Base-by-base conservation (phyloP, 2,329 filamentous ascomycete genomes). In the Ophioceras dolichostomum region DNA sequence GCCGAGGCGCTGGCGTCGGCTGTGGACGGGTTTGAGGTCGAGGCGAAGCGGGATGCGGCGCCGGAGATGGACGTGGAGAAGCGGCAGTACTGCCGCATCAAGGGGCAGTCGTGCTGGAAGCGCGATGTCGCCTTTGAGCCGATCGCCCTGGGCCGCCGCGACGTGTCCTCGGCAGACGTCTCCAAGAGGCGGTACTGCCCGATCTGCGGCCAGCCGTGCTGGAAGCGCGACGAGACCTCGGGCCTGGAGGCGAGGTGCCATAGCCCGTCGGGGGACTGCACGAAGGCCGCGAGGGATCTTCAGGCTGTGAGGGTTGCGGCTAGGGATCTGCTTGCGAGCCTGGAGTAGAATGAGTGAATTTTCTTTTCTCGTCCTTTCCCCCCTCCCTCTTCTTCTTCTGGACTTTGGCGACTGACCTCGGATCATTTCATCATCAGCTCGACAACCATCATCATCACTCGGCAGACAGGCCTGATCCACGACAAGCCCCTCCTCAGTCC, bases 51-150 rank as follows among this genome's bases (percentile, higher is more conserved):
- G 10, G 49, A 48, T n/a, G 31, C 27, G 28, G 27, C 16, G 30
- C 26, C 32, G 18, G 34, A 36, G 19, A 24, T 33, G 24, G 43
- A 48, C 26, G 44, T 45, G 38, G 43, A 20, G 20, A 35, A 49
- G 32, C 42, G 47, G 10, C 37, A 40, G 18, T 57, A 50, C 45
- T 67, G 63, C 49, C 40, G 47, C 37, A 47, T 48, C 30, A 46
- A 48, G 19, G 64, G 65, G 40, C 50, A 60, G 45, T 44, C 54
- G 18, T 70, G 67, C 59, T 59, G 52, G 50, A 60, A 62, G 47
- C 54, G 55, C 45, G 60, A 60, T 50, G 62, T 60, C 43, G 60
- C 57, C n/a, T 51, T 53, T 42, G 49, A 54, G 4, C 50, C 53
- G 39, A 49, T 59, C 43, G 47, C 55, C 16, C 55, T 64, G 37